Base-by-base conservation (phyloP, 116 monocot genomes). In the Dioscorea cayenensis region DNA sequence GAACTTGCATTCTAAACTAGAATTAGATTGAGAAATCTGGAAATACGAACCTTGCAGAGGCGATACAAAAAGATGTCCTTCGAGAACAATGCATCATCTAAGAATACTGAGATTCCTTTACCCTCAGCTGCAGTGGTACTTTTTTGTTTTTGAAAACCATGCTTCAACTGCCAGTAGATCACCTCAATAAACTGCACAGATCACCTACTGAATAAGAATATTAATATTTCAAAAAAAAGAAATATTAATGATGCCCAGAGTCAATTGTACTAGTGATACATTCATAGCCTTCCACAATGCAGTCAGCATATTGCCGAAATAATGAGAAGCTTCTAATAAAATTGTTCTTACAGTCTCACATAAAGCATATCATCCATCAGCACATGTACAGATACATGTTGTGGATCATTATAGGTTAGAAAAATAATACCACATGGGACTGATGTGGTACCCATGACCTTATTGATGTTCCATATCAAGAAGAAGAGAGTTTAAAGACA, bases 61-160 rank as follows among this genome's bases (percentile, higher is more conserved):
- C 51, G 92, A 55, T 77, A 79, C 48, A 95, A 64, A 78, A 95
- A 95, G 23, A 73, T 80, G 60, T 92, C 95, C 60, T 81, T 92
- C 14, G 89, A 91, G 58, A 87, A 74, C 87, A 83, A 92, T 62
- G 76, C 75, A 72, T 92, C 92, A 80, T 95, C 95, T 61, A 92
- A 77, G 43, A 82, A 85, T 4, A 87, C 7, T 38, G 84, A 88
- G 60, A 51, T 65, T 38, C 82, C 86, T 14, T 73, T 84, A 10
- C 72, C 76, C 18, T 49, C 61, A 78, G 50, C 66, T 77, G 65
- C 67, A 18, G 51, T 67, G 11, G 63, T 27, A 27, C 73, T 70
- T 14, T 75, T 65, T 16, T 68, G 79, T 49, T 70, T 81, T 5
- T 72, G 76, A 83, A 89, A 84, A 23, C 92, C 92, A 81, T 92